A percentile compares a stretch with the other conserved stretches of the same genome.
These are phyloP conservation scores for Alternaria angustiovoidea DNA, from an alignment of 2,329 filamentous ascomycete species.

Conservation along the genomic window DNA sequence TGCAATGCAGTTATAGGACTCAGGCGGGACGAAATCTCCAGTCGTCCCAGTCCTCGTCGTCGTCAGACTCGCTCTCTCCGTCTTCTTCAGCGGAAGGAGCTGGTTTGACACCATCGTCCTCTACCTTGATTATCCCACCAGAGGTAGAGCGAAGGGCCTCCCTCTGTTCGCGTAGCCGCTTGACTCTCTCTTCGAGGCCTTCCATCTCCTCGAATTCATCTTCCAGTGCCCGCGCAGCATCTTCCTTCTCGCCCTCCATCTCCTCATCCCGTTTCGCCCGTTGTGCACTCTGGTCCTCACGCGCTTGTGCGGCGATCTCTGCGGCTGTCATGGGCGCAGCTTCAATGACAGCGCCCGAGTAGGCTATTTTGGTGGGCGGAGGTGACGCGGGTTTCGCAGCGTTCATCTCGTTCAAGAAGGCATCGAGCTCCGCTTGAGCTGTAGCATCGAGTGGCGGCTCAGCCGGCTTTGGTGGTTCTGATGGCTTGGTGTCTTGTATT, in stretches of 20 bases:
- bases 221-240: slow-evolving; percentile 54
- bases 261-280: slow-evolving; percentile 54
- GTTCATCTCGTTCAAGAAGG: slow-evolving; percentile 61
- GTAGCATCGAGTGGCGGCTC: slow-evolving; percentile 25
- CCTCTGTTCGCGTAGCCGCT: slow-evolving; percentile 55
- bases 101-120: slow-evolving; percentile 16
- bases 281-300: slow-evolving; percentile 55
- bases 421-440: slow-evolving; percentile 64
- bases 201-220: slow-evolving; percentile 63
- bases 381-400: slow-evolving; percentile 83
- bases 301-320: slow-evolving; percentile 56
- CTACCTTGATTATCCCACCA: slow-evolving; percentile 17
- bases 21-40: slow-evolving; percentile 49
- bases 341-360: slow-evolving; percentile 53
- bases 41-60: slow-evolving; percentile 50
- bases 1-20: slow-evolving; percentile 18
- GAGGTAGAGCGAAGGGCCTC: slow-evolving; percentile 51
- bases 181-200: slow-evolving; percentile 56
- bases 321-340: slow-evolving; percentile 57
- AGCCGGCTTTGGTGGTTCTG: slow-evolving; percentile 16
- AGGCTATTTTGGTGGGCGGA: slow-evolving; percentile 67
- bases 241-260: slow-evolving; percentile 58
- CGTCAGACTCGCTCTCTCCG: slow-evolving; percentile 47
- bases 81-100: slow-evolving; percentile 26
- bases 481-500: slow-evolving; percentile 10